These are phyloP conservation scores for Circinella umbellata DNA, from an alignment of 371 early-diverging fungal genomes.

Conservation along the genomic window DNA sequence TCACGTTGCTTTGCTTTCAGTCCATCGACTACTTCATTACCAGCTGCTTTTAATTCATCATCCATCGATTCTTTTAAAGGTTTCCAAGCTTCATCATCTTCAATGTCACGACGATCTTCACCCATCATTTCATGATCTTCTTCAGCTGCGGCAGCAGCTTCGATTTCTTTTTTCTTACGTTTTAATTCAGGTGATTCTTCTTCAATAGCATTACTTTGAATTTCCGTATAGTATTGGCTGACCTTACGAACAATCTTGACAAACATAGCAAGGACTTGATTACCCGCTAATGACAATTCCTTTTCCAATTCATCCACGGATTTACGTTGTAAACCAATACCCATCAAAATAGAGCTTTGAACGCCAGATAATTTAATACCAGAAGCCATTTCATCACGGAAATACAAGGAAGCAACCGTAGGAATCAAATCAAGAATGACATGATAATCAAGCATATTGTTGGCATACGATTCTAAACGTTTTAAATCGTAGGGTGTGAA, in stretches of 20 bases:
- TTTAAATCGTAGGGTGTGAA: conserved; percentile 92
- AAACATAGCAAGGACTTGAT: conserved; percentile 93
- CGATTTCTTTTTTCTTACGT: conserved; percentile 24
- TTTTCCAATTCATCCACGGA: conserved; percentile 83
- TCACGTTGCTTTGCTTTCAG: conserved; percentile 83
- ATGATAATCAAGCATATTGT: conserved; percentile 96
- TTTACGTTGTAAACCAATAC: conserved; percentile 92
- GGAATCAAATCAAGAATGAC: conserved; percentile 94
- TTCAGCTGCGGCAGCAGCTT: conserved; percentile 20
- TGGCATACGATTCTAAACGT: conserved; percentile 92
- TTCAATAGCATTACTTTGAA: conserved; percentile 56
- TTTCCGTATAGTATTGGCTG: conserved; percentile 64
- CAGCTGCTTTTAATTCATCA: conserved; percentile 85
- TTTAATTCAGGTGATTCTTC: conserved; percentile 32
- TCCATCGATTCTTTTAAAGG: conserved; percentile 76
- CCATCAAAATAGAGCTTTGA: conserved; percentile 86
- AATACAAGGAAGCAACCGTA: conserved; percentile 78
- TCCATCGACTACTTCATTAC: conserved; percentile 65
- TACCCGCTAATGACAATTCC: conserved; percentile 83
- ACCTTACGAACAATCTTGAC: conserved; percentile 87
- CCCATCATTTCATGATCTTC: conserved; percentile 30
- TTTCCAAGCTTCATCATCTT: conserved; percentile 87
- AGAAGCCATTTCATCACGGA: conserved; percentile 63
- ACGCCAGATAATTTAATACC: conserved; percentile 82
- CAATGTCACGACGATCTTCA: conserved; percentile 58